phyloP scores from a whole-genome alignment of 768 basidiomycete species.

The Mycena indigotica region DNA sequence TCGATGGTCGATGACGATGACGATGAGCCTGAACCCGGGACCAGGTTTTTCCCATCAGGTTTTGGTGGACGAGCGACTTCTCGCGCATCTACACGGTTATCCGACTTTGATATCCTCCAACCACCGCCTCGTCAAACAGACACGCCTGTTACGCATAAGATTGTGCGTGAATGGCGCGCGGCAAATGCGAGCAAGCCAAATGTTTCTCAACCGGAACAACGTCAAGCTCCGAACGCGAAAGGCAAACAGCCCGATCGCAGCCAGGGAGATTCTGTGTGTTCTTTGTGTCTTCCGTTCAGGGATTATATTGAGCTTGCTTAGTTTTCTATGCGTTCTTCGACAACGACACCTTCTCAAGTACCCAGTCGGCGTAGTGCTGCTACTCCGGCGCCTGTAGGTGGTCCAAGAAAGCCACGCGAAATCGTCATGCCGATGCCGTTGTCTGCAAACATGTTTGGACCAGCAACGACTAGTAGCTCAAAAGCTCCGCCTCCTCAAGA shows the following conservation, averaged over 20 bases:
- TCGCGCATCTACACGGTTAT: constrained; percentile 37
- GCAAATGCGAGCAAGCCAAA: constrained; percentile 26
- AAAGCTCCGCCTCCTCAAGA: background rate
- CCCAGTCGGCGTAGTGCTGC: constrained; percentile 10
- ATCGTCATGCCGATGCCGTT: constrained; percentile 29
- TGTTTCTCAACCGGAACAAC: constrained; percentile 19
- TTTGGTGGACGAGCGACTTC: constrained; percentile 20
- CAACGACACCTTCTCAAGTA: constrained; percentile 4
- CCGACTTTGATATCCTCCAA: constrained; percentile 40
- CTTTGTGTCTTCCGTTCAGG: background rate
- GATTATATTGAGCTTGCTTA: background rate
- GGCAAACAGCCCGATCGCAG: background rate
- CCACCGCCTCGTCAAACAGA: constrained; percentile 26
- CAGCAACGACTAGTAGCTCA: background rate
- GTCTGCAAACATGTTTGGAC: constrained; percentile 7
- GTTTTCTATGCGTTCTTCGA: background rate
- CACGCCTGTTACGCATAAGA: constrained; percentile 26
- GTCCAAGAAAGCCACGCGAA: constrained; percentile 36
- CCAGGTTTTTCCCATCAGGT: background rate
- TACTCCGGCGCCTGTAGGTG: constrained; percentile 5
- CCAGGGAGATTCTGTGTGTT: constrained; percentile 14
- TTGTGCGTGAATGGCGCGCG: constrained; percentile 36
- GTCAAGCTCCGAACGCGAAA: constrained; percentile 7
- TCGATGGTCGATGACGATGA: constrained; percentile 8
- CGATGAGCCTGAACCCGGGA: constrained; percentile 6